phyloP scores from a whole-genome alignment of 192 early-diverging fungal species.

The Helicostylum pulchrum region DNA sequence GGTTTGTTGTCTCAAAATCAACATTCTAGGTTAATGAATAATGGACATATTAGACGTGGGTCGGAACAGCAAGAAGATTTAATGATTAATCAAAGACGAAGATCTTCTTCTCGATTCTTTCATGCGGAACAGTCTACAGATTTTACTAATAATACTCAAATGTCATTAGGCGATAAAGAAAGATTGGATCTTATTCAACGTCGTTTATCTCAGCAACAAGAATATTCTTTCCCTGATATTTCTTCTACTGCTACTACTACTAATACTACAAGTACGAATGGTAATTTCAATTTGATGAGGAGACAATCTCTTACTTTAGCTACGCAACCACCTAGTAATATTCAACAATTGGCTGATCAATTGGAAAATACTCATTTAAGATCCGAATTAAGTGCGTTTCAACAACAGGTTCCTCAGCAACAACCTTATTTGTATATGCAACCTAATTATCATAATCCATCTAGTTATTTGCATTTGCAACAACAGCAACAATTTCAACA shows the following conservation, averaged over 20 bases:
- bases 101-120: constrained; percentile 21
- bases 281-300: not conserved
- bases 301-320: constrained; percentile 18
- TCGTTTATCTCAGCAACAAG: constrained; percentile 54
- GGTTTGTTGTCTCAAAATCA: constrained; percentile 53
- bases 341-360: constrained; percentile 56
- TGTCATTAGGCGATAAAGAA: constrained; percentile 41
- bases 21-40: constrained; percentile 35
- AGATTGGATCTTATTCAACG: constrained; percentile 53
- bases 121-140: constrained; percentile 4
- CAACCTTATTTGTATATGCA: constrained; percentile 12
- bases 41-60: constrained; percentile 39
- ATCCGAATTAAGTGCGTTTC: not conserved
- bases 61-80: constrained; percentile 48
- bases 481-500: constrained; percentile 5
- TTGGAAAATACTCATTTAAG: constrained; percentile 23
- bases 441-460: constrained; percentile 11
- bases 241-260: not conserved
- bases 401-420: constrained; percentile 8
- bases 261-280: not conserved
- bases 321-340: constrained; percentile 44
- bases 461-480: not conserved
- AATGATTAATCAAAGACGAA: constrained; percentile 17
- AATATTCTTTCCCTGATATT: constrained; percentile 20
- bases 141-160: constrained; percentile 9